These are phyloP conservation scores for Claviceps sp. DNA, from an alignment of 2,329 filamentous ascomycete genomes.

Conservation along the genomic window DNA sequence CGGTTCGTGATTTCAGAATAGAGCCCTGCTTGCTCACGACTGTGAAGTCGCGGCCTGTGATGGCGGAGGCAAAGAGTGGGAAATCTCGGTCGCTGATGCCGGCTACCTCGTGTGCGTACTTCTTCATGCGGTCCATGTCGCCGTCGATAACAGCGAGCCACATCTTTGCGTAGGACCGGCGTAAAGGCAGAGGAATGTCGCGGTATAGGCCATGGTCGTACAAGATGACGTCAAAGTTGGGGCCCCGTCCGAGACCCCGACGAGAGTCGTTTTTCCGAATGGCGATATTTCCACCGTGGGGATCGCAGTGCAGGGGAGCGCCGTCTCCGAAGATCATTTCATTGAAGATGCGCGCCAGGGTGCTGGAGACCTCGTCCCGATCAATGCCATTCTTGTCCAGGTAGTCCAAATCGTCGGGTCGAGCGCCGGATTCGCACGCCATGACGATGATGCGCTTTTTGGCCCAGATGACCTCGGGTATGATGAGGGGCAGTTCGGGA, in stretches of 20 bases:
- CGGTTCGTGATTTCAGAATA: constrained; percentile 46
- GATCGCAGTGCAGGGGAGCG: constrained; percentile 89
- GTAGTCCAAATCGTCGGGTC: constrained; percentile 79
- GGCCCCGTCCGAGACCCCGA: constrained; percentile 31
- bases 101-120: constrained; percentile 78
- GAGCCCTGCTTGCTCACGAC: constrained; percentile 52
- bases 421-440: constrained; percentile 77
- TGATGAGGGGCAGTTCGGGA: constrained; percentile 65
- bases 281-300: constrained; percentile 90
- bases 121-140: constrained; percentile 74
- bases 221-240: constrained; percentile 89
- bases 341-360: constrained; percentile 87
- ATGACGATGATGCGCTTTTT: constrained; percentile 85
- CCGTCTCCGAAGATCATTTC: constrained; percentile 95
- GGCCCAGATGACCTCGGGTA: constrained; percentile 83
- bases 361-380: constrained; percentile 87
- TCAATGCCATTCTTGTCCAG: constrained; percentile 79
- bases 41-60: constrained; percentile 83
- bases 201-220: constrained; percentile 97
- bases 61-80: constrained; percentile 87
- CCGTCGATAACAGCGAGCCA: constrained; percentile 93
- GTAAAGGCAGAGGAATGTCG: constrained; percentile 66
- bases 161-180: constrained; percentile 85
- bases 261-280: constrained; percentile 61
- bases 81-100: constrained; percentile 84